phyloP scores from a whole-genome alignment of 371 early-diverging fungal species.

The Batkoa obscura region DNA sequence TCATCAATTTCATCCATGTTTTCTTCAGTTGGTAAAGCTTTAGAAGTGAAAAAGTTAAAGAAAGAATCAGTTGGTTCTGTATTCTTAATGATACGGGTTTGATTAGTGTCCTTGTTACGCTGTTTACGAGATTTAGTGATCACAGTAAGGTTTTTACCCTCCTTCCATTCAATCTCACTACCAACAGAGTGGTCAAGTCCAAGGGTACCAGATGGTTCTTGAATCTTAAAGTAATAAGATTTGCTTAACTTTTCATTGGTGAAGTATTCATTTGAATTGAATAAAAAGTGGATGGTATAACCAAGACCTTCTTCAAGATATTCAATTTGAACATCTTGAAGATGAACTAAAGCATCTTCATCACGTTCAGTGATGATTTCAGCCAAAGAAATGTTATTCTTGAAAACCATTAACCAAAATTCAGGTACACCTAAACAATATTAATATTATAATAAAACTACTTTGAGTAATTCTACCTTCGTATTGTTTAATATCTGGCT shows the following conservation, averaged over 20 bases:
- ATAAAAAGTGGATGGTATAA: conserved; percentile 79
- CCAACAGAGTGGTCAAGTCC: conserved; percentile 82
- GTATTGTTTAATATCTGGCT: conserved; percentile 11
- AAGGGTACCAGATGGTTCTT: conserved; percentile 36
- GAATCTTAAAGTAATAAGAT: conserved; percentile 69
- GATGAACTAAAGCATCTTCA: conserved; percentile 55
- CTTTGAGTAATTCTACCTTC: not conserved
- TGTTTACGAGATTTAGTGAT: conserved; percentile 89
- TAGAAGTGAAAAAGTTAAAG: conserved; percentile 86
- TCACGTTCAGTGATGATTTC: conserved; percentile 78
- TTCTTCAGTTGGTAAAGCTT: conserved; percentile 32
- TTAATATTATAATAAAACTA: not conserved
- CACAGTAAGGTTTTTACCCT: conserved; percentile 77
- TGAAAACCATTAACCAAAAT: conserved; percentile 85
- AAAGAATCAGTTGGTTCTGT: conserved; percentile 84
- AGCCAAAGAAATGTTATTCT: conserved; percentile 53
- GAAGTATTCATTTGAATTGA: conserved; percentile 77
- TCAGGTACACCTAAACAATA: conserved; percentile 39
- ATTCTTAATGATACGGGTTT: conserved; percentile 90
- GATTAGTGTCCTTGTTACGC: conserved; percentile 91
- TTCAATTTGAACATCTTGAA: conserved; percentile 62
- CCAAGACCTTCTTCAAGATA: conserved; percentile 68
- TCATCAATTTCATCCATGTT: conserved; percentile 38
- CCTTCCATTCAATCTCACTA: conserved; percentile 80
- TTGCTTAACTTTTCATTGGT: conserved; percentile 65